A percentile compares a stretch with the other conserved stretches of the same genome.
phyloP scores from a whole-genome alignment of 2,329 filamentous ascomycete species.

The Talaromyces sp. region DNA sequence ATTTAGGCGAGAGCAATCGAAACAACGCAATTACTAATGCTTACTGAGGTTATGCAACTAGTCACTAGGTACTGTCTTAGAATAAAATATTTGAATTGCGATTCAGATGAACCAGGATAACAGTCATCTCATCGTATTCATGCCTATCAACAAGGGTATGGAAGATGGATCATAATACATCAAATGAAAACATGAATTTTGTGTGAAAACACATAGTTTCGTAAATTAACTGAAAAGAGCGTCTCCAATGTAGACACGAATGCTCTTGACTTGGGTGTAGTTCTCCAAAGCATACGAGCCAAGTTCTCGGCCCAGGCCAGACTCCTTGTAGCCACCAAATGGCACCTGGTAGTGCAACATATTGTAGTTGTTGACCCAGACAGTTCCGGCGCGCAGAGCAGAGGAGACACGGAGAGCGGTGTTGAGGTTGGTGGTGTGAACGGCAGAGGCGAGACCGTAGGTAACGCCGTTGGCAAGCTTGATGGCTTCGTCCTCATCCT shows the following conservation, averaged over 20 bases:
- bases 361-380: constrained; percentile 68
- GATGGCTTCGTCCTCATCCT: constrained; percentile 66
- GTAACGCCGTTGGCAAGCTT: constrained; percentile 65
- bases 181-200: not conserved
- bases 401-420: constrained; percentile 72
- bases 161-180: not conserved
- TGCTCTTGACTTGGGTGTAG: constrained; percentile 45
- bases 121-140: not conserved
- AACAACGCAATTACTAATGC: not conserved
- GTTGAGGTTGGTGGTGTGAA: constrained; percentile 74
- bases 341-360: constrained; percentile 47
- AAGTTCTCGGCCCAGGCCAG: constrained; percentile 40
- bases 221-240: constrained; percentile 38
- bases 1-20: not conserved
- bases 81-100: not conserved
- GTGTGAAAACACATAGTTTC: not conserved
- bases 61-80: not conserved
- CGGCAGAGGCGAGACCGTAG: constrained; percentile 70
- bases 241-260: constrained; percentile 39
- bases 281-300: constrained; percentile 45
- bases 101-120: not conserved
- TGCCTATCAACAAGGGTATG: not conserved
- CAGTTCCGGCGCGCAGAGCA: constrained; percentile 59
- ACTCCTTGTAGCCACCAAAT: constrained; percentile 42
- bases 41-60: not conserved